A percentile compares a stretch with the other conserved stretches of the same genome.
phyloP scores from a whole-genome alignment of 768 basidiomycete genomes.

The Fibroporia radiculosa region DNA sequence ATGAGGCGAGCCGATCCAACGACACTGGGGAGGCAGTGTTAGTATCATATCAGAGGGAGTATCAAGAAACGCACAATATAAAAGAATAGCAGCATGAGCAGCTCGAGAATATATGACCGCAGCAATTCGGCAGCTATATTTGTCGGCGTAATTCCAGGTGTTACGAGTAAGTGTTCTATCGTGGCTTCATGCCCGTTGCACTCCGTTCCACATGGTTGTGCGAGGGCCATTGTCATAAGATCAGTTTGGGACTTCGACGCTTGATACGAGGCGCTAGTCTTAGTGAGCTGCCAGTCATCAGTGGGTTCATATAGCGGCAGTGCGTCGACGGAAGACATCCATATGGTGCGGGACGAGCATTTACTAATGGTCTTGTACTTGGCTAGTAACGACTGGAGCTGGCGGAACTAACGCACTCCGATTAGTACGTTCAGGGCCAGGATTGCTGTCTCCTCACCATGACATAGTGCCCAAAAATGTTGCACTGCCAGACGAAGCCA shows the following conservation, averaged over 20 bases:
- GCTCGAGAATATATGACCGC: slow-evolving; percentile 32
- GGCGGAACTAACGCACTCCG: slow-evolving; percentile 55
- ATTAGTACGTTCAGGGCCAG: too few relatives aligned
- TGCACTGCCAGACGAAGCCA: slow-evolving; percentile 81
- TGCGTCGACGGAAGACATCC: slow-evolving; percentile 72
- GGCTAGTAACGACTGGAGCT: slow-evolving; percentile 45
- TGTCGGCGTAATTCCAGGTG: slow-evolving; percentile 66
- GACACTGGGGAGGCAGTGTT: slow-evolving; percentile 40
- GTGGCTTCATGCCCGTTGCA: slow-evolving; percentile 9
- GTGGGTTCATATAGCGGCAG: slow-evolving; percentile 44
- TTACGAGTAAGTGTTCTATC: slow-evolving; percentile 49
- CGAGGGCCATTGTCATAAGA: slow-evolving; percentile 47
- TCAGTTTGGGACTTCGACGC: slow-evolving; percentile 73
- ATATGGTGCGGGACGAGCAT: slow-evolving; percentile 67
- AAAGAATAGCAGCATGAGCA: slow-evolving; percentile 45
- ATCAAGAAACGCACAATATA: slow-evolving; percentile 47
- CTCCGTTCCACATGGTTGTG: not conserved
- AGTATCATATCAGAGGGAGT: not conserved
- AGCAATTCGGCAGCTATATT: slow-evolving; percentile 46
- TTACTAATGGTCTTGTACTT: slow-evolving; percentile 38
- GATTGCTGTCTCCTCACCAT: slow-evolving; percentile 46
- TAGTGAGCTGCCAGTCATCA: slow-evolving; percentile 66
- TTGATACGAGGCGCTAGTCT: slow-evolving; percentile 59
- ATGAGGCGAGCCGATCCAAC: slow-evolving; percentile 56
- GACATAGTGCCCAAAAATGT: slow-evolving; percentile 74